phyloP scores from a whole-genome alignment of 768 basidiomycete species.

The Rhodotorula diobovata region DNA sequence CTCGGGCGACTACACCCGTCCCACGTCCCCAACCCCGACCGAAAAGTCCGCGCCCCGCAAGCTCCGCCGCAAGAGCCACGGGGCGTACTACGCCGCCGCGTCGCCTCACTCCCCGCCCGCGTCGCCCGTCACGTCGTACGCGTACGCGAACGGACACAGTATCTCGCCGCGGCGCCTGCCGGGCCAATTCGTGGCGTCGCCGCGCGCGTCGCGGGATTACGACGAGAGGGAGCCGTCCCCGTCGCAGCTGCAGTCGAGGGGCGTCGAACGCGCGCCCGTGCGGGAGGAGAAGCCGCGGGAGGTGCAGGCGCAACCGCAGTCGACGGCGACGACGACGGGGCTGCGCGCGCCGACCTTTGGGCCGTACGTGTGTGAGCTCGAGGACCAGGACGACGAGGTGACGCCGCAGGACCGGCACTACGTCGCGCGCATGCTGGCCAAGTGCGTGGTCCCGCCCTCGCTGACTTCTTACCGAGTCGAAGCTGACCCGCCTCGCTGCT shows the following conservation, averaged over 20 bases:
- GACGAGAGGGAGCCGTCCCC: no score
- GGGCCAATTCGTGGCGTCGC: not conserved
- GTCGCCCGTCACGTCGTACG: not conserved
- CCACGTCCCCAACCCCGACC: not conserved
- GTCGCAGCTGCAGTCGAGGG: no score
- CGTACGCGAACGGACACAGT: not conserved
- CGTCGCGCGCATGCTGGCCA: slow-evolving; percentile 27
- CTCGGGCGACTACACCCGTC: no score
- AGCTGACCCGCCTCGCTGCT: no score
- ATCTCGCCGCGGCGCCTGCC: no score
- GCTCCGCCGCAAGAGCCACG: not conserved
- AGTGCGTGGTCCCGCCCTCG: slow-evolving; percentile 13
- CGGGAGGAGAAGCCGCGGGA: no score
- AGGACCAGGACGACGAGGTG: not conserved
- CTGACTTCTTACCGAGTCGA: not conserved
- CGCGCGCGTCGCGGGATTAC: no score
- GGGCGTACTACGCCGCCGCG: not conserved
- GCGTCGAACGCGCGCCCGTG: no score
- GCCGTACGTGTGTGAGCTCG: not conserved
- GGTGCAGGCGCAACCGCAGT: not conserved
- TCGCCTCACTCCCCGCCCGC: not conserved
- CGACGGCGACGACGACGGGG: no score
- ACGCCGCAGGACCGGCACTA: slow-evolving; percentile 32
- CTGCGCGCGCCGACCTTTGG: not conserved
- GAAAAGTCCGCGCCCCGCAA: not conserved